A percentile compares a stretch with the other conserved stretches of the same genome.
Conservation (phyloP, 2,329 filamentous ascomycete genomes). For the Zasmidium citrigriseum region DNA sequence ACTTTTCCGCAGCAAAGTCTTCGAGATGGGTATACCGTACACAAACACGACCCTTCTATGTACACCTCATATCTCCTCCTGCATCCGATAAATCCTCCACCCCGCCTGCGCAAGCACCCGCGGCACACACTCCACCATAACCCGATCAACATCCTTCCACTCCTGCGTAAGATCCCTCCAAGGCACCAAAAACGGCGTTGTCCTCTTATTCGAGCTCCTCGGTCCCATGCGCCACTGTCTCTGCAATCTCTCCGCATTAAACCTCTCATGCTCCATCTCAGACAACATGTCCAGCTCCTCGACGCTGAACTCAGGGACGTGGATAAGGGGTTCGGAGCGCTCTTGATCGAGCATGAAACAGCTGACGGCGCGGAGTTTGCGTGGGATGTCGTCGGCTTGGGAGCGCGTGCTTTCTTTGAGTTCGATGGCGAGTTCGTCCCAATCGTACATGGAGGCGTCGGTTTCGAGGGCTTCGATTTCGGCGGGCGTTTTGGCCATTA, state of each 20-base stretch:
- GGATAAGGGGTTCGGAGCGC: conserved; percentile 29
- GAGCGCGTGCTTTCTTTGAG: conserved; percentile 37
- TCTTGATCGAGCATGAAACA: conserved; percentile 39
- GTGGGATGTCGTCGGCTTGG: conserved; percentile 39
- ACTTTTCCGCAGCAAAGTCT: too few relatives aligned
- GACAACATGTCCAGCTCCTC: conserved; percentile 35
- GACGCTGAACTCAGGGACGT: conserved; percentile 31
- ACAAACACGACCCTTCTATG: neutral
- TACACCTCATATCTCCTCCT: conserved; percentile 13
- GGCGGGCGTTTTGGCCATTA: conserved; percentile 30
- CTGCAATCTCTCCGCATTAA: conserved; percentile 38
- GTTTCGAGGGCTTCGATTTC: conserved; percentile 31
- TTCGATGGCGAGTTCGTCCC: conserved; percentile 36
- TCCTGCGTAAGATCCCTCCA: conserved; percentile 38
- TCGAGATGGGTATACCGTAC: neutral
- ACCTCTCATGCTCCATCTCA: conserved; percentile 39
- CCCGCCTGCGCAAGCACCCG: conserved; percentile 31
- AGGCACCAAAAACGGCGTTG: conserved; percentile 37
- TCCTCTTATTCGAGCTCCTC: conserved; percentile 33
- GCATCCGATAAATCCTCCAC: conserved; percentile 38
- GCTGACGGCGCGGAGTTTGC: conserved; percentile 36
- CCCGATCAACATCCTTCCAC: conserved; percentile 38
- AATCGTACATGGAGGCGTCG: conserved; percentile 36
- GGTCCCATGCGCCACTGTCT: conserved; percentile 38
- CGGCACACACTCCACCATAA: conserved; percentile 39